These are phyloP conservation scores for Pythium dissimile DNA, from an alignment of 352 stramenopile species.

Conservation along the genomic window DNA sequence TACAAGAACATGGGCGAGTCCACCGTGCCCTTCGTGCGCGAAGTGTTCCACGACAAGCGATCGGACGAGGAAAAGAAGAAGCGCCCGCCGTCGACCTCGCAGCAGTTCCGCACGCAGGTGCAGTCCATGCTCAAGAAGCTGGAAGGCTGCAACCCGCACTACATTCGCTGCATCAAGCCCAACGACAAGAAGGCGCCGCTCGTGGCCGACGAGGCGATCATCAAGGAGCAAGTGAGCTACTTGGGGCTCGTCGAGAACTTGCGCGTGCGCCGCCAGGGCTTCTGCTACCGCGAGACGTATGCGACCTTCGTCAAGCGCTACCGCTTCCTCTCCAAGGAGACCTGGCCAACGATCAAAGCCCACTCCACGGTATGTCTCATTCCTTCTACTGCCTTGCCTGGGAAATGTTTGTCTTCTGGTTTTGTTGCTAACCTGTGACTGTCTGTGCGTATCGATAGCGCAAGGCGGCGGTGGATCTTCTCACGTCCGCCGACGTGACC, in stretches of 20 bases:
- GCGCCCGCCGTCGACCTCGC: slow-evolving; percentile 75
- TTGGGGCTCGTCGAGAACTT: slow-evolving; percentile 81
- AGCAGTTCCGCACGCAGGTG: slow-evolving; percentile 83
- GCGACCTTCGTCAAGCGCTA: slow-evolving; percentile 81
- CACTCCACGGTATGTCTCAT: slow-evolving; percentile 41
- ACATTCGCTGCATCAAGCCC: slow-evolving; percentile 90
- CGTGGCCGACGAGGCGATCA: slow-evolving; percentile 57
- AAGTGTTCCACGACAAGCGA: slow-evolving; percentile 80
- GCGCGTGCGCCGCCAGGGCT: slow-evolving; percentile 79
- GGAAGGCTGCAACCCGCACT: slow-evolving; percentile 86
- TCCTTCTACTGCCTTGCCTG: neutral
- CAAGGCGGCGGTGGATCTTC: slow-evolving; percentile 66
- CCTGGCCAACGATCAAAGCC: slow-evolving; percentile 57
- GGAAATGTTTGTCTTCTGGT: neutral
- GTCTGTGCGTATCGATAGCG: slow-evolving; percentile 26
- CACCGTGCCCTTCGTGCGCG: slow-evolving; percentile 65
- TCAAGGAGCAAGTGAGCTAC: slow-evolving; percentile 77
- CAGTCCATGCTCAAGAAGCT: slow-evolving; percentile 79
- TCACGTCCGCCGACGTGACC: slow-evolving; percentile 59
- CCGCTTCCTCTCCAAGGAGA: slow-evolving; percentile 78
- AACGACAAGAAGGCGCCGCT: slow-evolving; percentile 87
- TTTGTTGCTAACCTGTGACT: neutral
- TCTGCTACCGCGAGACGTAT: slow-evolving; percentile 83
- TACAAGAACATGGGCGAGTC: slow-evolving; percentile 70
- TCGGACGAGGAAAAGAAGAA: slow-evolving; percentile 81